Percentiles rank a stretch among this genome's conserved stretches.
Conservation (phyloP, 1,284 basidiomycete genomes). For the Boletellus deceptivus region DNA sequence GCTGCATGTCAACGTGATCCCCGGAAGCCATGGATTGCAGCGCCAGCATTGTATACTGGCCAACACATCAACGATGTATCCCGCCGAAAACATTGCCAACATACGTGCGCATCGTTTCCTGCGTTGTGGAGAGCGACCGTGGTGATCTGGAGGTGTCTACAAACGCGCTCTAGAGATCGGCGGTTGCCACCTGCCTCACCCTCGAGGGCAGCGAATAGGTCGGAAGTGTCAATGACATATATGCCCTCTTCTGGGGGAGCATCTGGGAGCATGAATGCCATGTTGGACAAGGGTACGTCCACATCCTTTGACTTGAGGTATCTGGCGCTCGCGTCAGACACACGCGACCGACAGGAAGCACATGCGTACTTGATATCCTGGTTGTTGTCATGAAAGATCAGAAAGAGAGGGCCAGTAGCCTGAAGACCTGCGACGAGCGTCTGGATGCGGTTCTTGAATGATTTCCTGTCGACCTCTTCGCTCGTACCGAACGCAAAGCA, state of each 20-base stretch:
- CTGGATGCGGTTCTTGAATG: slow-evolving; percentile 53
- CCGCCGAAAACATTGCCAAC: slow-evolving; percentile 24
- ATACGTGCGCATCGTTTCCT: slow-evolving; percentile 80
- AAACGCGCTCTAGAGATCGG: slow-evolving; percentile 55
- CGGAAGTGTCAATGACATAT: slow-evolving; percentile 70
- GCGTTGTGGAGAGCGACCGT: slow-evolving; percentile 72
- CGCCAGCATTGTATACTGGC: slow-evolving; percentile 65
- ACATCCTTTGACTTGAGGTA: slow-evolving; percentile 52
- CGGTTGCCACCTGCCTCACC: slow-evolving; percentile 54
- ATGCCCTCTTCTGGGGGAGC: slow-evolving; percentile 48
- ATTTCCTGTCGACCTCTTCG: slow-evolving; percentile 47
- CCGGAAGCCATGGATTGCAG: slow-evolving; percentile 67
- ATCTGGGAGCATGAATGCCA: slow-evolving; percentile 58
- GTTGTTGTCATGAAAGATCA: slow-evolving; percentile 75
- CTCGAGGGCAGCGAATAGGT: slow-evolving; percentile 68
- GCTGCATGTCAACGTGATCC: slow-evolving; percentile 65
- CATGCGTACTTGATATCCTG: slow-evolving; percentile 67
- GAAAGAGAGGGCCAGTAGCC: slow-evolving; percentile 60
- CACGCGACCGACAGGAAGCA: neutral
- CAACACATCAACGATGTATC: neutral
- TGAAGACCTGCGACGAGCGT: slow-evolving; percentile 46
- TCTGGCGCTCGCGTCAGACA: slow-evolving; percentile 33
- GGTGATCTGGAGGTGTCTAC: slow-evolving; percentile 57
- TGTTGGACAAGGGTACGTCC: slow-evolving; percentile 49
- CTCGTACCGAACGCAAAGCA: slow-evolving; percentile 66